Base-by-base conservation (phyloP, 805 yeast genomes). In the Hanseniaspora lachancei region DNA sequence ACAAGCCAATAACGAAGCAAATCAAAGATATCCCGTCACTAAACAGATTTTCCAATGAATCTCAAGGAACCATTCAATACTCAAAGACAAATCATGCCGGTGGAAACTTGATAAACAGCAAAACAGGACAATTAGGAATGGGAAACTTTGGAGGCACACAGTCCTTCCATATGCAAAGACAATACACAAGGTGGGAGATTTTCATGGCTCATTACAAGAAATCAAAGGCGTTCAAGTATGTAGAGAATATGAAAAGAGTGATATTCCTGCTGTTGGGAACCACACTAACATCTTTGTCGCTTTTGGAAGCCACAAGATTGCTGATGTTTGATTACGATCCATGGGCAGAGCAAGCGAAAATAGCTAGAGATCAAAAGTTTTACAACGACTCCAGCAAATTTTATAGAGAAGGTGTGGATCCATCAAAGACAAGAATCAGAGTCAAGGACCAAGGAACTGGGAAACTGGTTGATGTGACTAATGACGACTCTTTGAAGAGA, bases 281-380 rank as follows among this genome's bases (percentile, higher is more conserved):
- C 0, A 68, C 72, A 20, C 60, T 79, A 16, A 62, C 80, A n/a
- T 75, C 77, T 58, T 75, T 77, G 54, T 72, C 84, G 2, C 76
- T 80, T 2, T 63, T 82, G 38, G 91, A 84, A 62, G 60, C 74
- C 7, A 70, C 78, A 16, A 70, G 89, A 54, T 60, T 81, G 41
- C 62, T 60, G 8, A 32, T 72, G 49, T 53, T 73, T 15, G 72
- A 72, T 43, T 72, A 71, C 58, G 89, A 84, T 63, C 89, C 89
- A 10, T 84, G 89, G 89, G 73, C 68, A 27, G 86, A 80, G 35
- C 88, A 84, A 62, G 86, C 88, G 2, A 72, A 66, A 47, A 62
- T 64, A 18, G 82, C 79, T 36, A 75, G 87, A 40, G 68, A 68
- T 20, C 64, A 73, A 57, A 64, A 66, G 50, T 66, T 68, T 43